Conservation (phyloP, 352 stramenopile genomes). For the Phytophthora citrophthora region DNA sequence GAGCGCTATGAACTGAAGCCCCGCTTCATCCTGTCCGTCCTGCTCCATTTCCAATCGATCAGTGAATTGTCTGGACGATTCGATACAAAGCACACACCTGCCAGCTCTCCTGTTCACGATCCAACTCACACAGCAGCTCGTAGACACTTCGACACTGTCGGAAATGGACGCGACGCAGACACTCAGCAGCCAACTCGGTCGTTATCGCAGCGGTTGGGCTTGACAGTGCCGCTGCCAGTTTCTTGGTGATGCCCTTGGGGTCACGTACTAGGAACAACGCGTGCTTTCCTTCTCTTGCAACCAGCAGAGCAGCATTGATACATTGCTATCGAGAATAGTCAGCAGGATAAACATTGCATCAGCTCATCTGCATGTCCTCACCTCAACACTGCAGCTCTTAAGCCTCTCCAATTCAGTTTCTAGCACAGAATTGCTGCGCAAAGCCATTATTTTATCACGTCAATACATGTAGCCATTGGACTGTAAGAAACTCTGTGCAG, state of each 20-base stretch:
- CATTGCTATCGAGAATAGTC: conserved; percentile 20
- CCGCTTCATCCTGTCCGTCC: conserved; percentile 12
- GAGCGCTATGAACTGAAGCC: conserved; percentile 32
- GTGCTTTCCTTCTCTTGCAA: conserved; percentile 11
- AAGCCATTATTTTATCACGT: background rate
- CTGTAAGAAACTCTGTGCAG: conserved; percentile 2
- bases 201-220: conserved; percentile 14
- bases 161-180: conserved; percentile 42
- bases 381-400: conserved; percentile 24
- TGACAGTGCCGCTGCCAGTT: conserved; percentile 21
- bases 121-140: conserved; percentile 42
- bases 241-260: conserved; percentile 35
- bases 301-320: conserved; percentile 19
- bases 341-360: too few relatives aligned
- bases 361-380: background rate
- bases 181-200: conserved; percentile 21
- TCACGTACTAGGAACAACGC: conserved; percentile 31
- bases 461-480: background rate
- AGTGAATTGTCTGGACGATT: conserved; percentile 15
- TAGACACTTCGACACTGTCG: conserved; percentile 42
- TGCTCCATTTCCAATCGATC: conserved; percentile 20
- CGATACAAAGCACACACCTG: conserved; percentile 23
- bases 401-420: conserved; percentile 3
- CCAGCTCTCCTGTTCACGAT: conserved; percentile 32
- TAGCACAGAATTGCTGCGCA: conserved; percentile 9